Evolutionary conservation across 306 rosid species (phyloP), one percentile per base, ranked within the genome.

Genomic region (Fragaria ananassa): DNA sequence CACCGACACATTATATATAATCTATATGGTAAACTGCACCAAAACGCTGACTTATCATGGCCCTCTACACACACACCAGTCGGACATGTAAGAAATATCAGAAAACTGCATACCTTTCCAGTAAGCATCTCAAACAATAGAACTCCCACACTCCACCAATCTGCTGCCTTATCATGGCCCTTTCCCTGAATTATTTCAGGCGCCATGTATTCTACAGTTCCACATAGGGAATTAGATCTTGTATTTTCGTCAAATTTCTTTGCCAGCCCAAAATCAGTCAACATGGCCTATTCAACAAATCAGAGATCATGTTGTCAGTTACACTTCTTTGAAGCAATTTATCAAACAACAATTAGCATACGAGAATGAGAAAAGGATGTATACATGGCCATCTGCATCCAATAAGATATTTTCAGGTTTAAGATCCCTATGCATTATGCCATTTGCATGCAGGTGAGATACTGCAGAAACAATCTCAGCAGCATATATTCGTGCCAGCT

Each of bases 121-220:
- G 98, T 89, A 76, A 94, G 96, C 98, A 94, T 94, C 91, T 94
- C 98, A 84, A 89, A 94, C 71, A 94, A 77, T 8, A 94, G 86
- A 81, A 94, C 66, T 49, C 98, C 98, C 41, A 94, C 96, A 41
- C 98, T 94, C 98, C 98, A 94, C 98, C 98, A 94, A 79, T 94
- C 98, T 21, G 98, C 96, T 79, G 95, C 98, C 85, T 94, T 94
- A 79, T 94, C 88, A 46, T 94, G 98, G 64, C 98, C 98, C 86
- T 92, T 92, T 70, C 98, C 97, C 60, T 86, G 97, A 89, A 94
- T 80, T 83, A 94, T 94, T 89, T 94, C 98, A 35, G 98, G 98
- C n/a, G 98, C 76, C 98, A 94, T 94, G 83, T 94, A 94, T 86
- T 94, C 98, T 35, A 89, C 78, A 15, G 98, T 94, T 69, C 98